These are phyloP conservation scores for Acer negundo DNA, from an alignment of 345 rosid species.

Conservation along the genomic window DNA sequence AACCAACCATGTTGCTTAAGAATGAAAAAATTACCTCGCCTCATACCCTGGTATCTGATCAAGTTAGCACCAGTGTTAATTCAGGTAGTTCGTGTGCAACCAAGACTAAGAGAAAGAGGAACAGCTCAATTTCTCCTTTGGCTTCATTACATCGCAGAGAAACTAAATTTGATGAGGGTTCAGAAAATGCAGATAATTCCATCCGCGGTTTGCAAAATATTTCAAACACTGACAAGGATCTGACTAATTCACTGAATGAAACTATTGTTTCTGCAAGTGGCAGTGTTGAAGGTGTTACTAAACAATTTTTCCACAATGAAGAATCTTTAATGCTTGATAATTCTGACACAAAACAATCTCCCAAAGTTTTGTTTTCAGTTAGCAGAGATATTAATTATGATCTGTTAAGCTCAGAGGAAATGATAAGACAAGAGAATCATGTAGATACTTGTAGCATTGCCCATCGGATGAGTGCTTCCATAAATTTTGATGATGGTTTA, in stretches of 20 bases:
- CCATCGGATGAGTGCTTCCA: constrained; percentile 7
- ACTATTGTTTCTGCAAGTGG: constrained; percentile 17
- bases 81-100: constrained; percentile 18
- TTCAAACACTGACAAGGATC: constrained; percentile 30
- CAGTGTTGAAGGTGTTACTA: constrained; percentile 30
- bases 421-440: constrained; percentile 22
- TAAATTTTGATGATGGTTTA: constrained; percentile 13
- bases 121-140: constrained; percentile 25
- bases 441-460: constrained; percentile 29
- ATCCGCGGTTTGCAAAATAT: constrained; percentile 17
- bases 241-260: constrained; percentile 25
- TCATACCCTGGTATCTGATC: constrained; percentile 27
- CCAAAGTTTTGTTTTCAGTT: constrained; percentile 22
- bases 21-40: constrained; percentile 30
- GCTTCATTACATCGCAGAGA: constrained; percentile 34
- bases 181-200: constrained; percentile 28
- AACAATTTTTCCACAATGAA: constrained; percentile 29
- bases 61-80: constrained; percentile 23
- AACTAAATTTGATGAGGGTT: constrained; percentile 32
- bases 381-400: constrained; percentile 27
- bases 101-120: constrained; percentile 37
- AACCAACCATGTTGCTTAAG: constrained; percentile 23
- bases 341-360: constrained; percentile 24
- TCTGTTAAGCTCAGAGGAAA: constrained; percentile 31
- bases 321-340: constrained; percentile 31